A percentile compares a stretch with the other conserved stretches of the same genome.
Conservation (phyloP, 805 yeast species). For the Kregervanrija delftensis region DNA sequence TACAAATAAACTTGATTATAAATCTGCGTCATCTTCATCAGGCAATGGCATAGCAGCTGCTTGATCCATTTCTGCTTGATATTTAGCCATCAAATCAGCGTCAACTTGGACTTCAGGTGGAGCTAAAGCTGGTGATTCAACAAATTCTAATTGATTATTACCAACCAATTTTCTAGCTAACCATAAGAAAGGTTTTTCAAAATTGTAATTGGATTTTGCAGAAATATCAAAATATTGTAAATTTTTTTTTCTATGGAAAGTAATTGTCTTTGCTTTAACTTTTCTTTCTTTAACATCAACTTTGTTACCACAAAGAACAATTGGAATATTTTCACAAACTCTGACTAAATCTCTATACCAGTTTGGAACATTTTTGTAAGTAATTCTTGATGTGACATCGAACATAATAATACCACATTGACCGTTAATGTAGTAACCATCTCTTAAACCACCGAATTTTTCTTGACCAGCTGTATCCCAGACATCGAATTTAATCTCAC, state of each 20-base stretch:
- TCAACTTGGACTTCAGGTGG: slow-evolving; percentile 99
- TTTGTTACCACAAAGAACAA: slow-evolving; percentile 98
- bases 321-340: slow-evolving; percentile 99
- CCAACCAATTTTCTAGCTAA: slow-evolving; percentile 98
- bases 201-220: slow-evolving; percentile 98
- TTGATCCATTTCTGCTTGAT: slow-evolving; percentile 99
- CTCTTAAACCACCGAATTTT: slow-evolving; percentile 99
- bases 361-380: slow-evolving; percentile 99
- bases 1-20: slow-evolving; percentile 39
- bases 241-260: slow-evolving; percentile 99
- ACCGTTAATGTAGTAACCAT: slow-evolving; percentile 98
- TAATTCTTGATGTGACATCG: slow-evolving; percentile 98
- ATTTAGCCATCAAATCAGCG: slow-evolving; percentile 92
- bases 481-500: slow-evolving; percentile 97
- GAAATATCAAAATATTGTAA: slow-evolving; percentile 99
- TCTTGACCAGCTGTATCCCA: slow-evolving; percentile 99
- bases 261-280: slow-evolving; percentile 99
- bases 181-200: slow-evolving; percentile 99
- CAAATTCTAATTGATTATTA: slow-evolving; percentile 96
- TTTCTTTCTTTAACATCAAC: slow-evolving; percentile 99
- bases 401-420: slow-evolving; percentile 99
- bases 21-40: slow-evolving; percentile 99
- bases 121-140: slow-evolving; percentile 98
- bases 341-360: slow-evolving; percentile 99
- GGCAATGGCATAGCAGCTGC: slow-evolving; percentile 99